Evolutionary conservation across 2,329 filamentous ascomycete genomes (phyloP).

Genomic region (Sclerotinia nivalis): DNA sequence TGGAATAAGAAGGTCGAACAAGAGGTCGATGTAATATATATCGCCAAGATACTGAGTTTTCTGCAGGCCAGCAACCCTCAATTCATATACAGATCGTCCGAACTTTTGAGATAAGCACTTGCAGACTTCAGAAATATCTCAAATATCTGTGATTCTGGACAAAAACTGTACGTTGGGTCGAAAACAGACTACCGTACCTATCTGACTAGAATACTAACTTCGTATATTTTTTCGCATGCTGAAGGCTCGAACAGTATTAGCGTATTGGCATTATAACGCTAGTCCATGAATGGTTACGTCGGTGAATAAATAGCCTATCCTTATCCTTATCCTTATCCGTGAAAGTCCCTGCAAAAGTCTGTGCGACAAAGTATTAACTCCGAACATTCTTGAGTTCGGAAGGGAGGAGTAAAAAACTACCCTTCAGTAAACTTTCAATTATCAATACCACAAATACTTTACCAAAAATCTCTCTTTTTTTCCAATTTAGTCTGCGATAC

Average conservation of each 20-base stretch:
- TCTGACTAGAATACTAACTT: background rate
- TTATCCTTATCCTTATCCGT: constrained; percentile 1
- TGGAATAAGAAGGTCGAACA: background rate
- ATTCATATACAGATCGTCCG: constrained; percentile 27
- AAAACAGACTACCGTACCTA: background rate
- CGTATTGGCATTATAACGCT: fast-evolving
- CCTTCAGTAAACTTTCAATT: background rate
- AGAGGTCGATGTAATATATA: background rate
- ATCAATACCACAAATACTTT: background rate
- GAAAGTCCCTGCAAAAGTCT: background rate
- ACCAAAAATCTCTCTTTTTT: background rate
- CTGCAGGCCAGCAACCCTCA: constrained; percentile 37
- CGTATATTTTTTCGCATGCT: background rate
- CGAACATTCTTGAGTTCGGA: background rate
- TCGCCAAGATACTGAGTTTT: constrained; percentile 29
- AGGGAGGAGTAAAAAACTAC: background rate
- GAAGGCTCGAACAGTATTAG: background rate
- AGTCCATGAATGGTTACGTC: background rate
- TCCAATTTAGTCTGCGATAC: no score
- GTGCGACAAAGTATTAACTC: background rate
- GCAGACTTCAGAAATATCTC: constrained; percentile 26
- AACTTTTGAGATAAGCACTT: background rate
- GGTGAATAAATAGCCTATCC: background rate
- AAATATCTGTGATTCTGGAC: background rate
- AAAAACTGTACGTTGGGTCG: constrained; percentile 2